A percentile compares a stretch with the other conserved stretches of the same genome.
Conservation (phyloP, 768 basidiomycete genomes). For the Crepidotus variabilis region DNA sequence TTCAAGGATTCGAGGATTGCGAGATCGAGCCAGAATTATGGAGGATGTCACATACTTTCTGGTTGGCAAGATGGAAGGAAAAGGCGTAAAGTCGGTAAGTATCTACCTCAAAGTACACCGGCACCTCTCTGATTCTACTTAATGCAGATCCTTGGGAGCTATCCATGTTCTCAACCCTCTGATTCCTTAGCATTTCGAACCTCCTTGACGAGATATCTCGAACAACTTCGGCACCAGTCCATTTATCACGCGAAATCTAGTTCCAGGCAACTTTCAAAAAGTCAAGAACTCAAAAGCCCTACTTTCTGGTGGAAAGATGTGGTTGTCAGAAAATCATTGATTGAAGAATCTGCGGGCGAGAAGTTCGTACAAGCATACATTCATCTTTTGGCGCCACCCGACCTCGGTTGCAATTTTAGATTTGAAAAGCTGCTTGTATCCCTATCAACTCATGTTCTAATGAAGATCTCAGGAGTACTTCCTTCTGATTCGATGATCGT, state of each 20-base stretch:
- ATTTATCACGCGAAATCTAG: conserved; percentile 23
- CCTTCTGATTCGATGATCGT: conserved; percentile 16
- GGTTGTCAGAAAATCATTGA: conserved; percentile 48
- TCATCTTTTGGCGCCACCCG: no score
- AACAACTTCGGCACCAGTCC: conserved; percentile 37
- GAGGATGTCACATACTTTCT: conserved; percentile 51
- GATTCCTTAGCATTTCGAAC: conserved; percentile 49
- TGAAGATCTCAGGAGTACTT: conserved; percentile 22
- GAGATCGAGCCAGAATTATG: conserved; percentile 47
- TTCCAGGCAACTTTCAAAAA: conserved; percentile 10
- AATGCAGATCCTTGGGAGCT: conserved; percentile 40
- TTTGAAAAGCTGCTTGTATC: conserved; percentile 32
- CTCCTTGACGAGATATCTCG: conserved; percentile 47
- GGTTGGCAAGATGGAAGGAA: conserved; percentile 39
- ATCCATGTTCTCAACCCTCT: conserved; percentile 51
- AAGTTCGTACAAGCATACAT: conserved; percentile 26
- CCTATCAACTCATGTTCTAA: conserved; percentile 47
- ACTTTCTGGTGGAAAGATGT: conserved; percentile 59
- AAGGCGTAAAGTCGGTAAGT: conserved; percentile 25
- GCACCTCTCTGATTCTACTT: background rate
- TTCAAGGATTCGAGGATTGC: conserved; percentile 37
- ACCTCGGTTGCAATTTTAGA: no score
- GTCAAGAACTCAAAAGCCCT: conserved; percentile 4
- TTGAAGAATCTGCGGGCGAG: conserved; percentile 53
- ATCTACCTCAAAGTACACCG: background rate